Conservation (phyloP, 352 stramenopile species). For the Elongisporangium anandrum region DNA sequence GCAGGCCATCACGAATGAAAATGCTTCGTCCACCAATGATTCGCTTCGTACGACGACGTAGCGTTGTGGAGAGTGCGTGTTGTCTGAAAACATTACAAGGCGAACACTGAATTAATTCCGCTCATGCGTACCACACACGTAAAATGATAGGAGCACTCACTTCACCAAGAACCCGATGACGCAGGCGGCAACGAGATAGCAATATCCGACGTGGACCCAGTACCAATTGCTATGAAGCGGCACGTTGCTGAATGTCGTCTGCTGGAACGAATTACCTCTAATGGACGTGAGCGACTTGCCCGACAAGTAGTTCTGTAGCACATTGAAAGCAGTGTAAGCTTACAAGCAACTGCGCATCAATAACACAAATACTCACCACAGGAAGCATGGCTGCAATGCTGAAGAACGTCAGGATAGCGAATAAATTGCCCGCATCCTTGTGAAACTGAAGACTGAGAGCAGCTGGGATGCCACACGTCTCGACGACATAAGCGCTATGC, state of each 20-base stretch:
- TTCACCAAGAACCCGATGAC: constrained; percentile 40
- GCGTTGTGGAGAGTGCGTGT: constrained; percentile 35
- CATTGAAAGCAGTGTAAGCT: neutral
- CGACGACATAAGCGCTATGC: constrained; percentile 49
- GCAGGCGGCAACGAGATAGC: constrained; percentile 56
- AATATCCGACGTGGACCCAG: constrained; percentile 75
- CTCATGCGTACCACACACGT: neutral
- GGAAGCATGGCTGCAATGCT: constrained; percentile 65
- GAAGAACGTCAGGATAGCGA: constrained; percentile 57
- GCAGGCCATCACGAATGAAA: constrained; percentile 60
- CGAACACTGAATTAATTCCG: neutral
- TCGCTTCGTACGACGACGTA: constrained; percentile 50
- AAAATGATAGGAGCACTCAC: constrained; percentile 1
- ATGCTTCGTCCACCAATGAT: constrained; percentile 68
- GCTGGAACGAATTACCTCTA: constrained; percentile 49
- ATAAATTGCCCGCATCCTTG: constrained; percentile 56
- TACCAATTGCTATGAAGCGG: constrained; percentile 74
- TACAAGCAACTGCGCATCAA: neutral
- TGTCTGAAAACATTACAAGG: constrained; percentile 21
- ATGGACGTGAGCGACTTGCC: constrained; percentile 32
- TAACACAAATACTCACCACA: constrained; percentile 35
- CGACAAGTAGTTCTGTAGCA: constrained; percentile 60
- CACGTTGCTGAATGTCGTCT: constrained; percentile 82
- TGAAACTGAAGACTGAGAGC: constrained; percentile 67
- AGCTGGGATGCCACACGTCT: constrained; percentile 63